Evolutionary conservation across 164 flowering plant genomes (phyloP).

Genomic region (Vitis labrusca): DNA sequence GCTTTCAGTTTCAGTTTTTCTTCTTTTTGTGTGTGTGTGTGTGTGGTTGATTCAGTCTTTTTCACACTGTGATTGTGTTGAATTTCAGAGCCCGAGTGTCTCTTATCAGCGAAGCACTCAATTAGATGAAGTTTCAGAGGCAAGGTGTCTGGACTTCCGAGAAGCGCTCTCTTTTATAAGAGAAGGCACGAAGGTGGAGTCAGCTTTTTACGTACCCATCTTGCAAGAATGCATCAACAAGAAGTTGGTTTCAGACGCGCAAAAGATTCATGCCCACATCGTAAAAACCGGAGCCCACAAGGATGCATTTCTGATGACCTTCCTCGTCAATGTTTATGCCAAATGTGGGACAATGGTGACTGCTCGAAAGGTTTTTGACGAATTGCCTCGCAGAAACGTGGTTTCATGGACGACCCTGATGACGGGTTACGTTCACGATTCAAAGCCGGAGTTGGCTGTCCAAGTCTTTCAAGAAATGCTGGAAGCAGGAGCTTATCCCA

Average conservation of each 20-base stretch:
- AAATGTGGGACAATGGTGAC: constrained; percentile 65
- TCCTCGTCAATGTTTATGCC: constrained; percentile 64
- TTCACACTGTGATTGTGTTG: constrained; percentile 1
- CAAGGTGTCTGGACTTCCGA: constrained; percentile 36
- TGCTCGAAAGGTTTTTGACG: constrained; percentile 60
- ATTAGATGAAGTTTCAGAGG: constrained; percentile 27
- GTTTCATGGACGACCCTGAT: constrained; percentile 77
- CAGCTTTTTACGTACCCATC: constrained; percentile 56
- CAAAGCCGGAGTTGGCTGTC: constrained; percentile 53
- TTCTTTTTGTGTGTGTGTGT: background rate
- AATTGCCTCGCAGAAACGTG: constrained; percentile 53
- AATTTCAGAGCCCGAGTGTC: constrained; percentile 28
- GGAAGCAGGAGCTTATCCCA: constrained; percentile 65
- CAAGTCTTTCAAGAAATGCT: constrained; percentile 56
- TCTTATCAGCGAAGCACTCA: constrained; percentile 40
- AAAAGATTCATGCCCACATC: constrained; percentile 60
- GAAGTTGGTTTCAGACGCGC: constrained; percentile 40
- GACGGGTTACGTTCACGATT: constrained; percentile 67
- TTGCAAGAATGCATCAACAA: constrained; percentile 58
- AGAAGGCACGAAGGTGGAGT: constrained; percentile 35
- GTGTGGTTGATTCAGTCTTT: constrained; percentile 9
- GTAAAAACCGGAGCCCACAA: constrained; percentile 54
- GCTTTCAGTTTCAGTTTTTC: background rate
- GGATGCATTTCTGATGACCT: constrained; percentile 53
- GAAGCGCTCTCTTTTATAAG: constrained; percentile 44